Percentiles rank a stretch among this genome's conserved stretches.
Evolutionary conservation across 352 stramenopile species (phyloP).

Genomic region (Lagenidium sp.): DNA sequence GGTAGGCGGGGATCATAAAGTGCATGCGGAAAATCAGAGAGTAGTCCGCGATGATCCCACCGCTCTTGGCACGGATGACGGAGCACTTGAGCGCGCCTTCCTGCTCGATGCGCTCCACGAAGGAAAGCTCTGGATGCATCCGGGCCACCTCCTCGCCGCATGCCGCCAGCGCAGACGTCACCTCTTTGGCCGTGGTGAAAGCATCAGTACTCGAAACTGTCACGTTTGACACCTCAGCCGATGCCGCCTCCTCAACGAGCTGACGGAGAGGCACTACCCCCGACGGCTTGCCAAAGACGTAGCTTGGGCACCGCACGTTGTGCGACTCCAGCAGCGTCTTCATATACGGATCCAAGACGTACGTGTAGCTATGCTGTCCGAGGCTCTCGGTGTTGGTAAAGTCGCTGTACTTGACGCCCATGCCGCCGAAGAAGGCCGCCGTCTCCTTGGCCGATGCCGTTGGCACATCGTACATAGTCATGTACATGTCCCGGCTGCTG

Average conservation of each 20-base stretch:
- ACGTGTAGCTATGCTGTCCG: background rate
- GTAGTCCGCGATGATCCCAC: slow-evolving; percentile 3
- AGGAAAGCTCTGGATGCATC: slow-evolving; percentile 1
- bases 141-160: slow-evolving; percentile 4
- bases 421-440: background rate
- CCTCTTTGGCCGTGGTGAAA: background rate
- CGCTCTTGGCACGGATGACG: slow-evolving; percentile 2
- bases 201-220: no score
- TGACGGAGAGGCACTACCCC: no score
- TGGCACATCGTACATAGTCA: background rate
- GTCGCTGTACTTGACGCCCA: slow-evolving; percentile 3
- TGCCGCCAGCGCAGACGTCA: slow-evolving; percentile 1
- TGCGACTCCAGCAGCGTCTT: background rate
- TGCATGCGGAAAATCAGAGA: slow-evolving; percentile 4
- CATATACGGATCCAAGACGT: background rate
- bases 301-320: slow-evolving; percentile 8
- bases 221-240: no score
- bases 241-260: background rate
- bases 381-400: background rate
- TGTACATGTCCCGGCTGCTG: background rate
- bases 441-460: background rate
- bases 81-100: slow-evolving; percentile 13
- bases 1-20: slow-evolving; percentile 4
- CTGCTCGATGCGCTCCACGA: slow-evolving; percentile 1
- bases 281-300: slow-evolving; percentile 8